These are phyloP conservation scores for Linaria vulgaris DNA, from an alignment of 257 asterid genomes.

Conservation along the genomic window DNA sequence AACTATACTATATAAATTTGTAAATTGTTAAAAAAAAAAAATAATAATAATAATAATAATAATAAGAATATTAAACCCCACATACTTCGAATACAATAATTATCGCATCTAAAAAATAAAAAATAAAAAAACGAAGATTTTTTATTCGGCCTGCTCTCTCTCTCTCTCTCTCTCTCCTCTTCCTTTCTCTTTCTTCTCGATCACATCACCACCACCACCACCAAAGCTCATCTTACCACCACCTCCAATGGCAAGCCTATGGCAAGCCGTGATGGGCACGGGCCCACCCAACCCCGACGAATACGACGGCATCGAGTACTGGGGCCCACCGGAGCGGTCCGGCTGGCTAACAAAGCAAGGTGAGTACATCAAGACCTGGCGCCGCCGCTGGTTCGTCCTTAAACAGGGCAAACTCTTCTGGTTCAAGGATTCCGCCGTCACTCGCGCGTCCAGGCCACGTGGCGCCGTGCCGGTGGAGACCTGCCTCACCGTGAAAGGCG, in stretches of 20 bases:
- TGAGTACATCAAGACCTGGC: constrained; percentile 96
- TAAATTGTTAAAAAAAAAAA: too few relatives aligned
- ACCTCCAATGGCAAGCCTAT: constrained; percentile 55
- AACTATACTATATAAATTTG: too few relatives aligned
- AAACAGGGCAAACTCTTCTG: constrained; percentile 94
- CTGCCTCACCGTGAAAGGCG: constrained; percentile 93
- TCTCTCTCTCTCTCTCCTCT: background rate
- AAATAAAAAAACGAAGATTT: too few relatives aligned
- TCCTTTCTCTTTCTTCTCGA: constrained; percentile 4
- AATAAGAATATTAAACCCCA: too few relatives aligned
- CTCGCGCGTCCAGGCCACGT: constrained; percentile 74
- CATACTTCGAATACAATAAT: too few relatives aligned
- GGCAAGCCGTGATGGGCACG: constrained; percentile 85
- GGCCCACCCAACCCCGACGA: constrained; percentile 46
- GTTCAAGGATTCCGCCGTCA: constrained; percentile 82
- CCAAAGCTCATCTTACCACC: constrained; percentile 6
- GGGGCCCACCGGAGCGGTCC: constrained; percentile 79
- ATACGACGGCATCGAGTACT: constrained; percentile 81
- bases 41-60: too few relatives aligned
- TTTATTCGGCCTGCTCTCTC: too few relatives aligned
- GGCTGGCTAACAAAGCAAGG: constrained; percentile 96
- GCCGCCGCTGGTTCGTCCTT: constrained; percentile 96
- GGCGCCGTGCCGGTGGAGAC: constrained; percentile 76
- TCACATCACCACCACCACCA: too few relatives aligned
- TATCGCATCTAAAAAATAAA: too few relatives aligned